Evolutionary conservation across 192 early-diverging fungal species (phyloP), one percentile per base, ranked within the genome.

Genomic region (Helicostylum pulchrum): DNA sequence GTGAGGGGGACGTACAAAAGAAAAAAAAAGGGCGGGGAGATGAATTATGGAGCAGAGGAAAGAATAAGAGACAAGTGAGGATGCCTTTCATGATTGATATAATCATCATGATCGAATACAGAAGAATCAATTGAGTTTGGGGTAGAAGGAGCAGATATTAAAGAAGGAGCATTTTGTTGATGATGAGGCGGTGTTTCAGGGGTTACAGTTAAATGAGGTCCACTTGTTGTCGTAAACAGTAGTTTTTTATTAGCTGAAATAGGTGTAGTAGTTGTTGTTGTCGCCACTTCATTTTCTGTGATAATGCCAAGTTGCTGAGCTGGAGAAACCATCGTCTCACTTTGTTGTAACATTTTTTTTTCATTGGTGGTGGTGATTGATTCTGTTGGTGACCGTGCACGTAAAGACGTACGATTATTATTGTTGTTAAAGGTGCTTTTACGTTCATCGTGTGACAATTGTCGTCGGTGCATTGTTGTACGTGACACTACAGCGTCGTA

Each of bases 81-180:
- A 21, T 58, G 39, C 45, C 43, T 39, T 43, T 23, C 57, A 51
- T 21, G 32, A 15, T 21, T 51, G 9, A 42, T 8, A 51, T 51
- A 48, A 51, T 50, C 48, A 48, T 48, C 30, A 42, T 53, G 39
- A 11, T 39, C 62, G 2, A 20, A 26, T 19, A 53, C 51, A 44
- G 39, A 34, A 5, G 62, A 64, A 4, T 51, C 62, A 21, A 31
- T 43, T 1, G 62, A 64, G 11, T 51, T 64, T 21, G 62, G 62
- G 2, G 62, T 52, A 9, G 62, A 64, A 45, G 62, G 62, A 6
- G 31, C 34, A 15, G 48, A 64, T 10, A 64, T 42, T 21, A 64
- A 50, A 8, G 62, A 64, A 6, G 62, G 62, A 0, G 62, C 39
- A 42, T 19, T 34, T 44, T 50, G 49, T 11, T 45, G 53, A 26